Base-by-base conservation (phyloP, 345 rosid genomes). In the Eucalyptus cloeziana region DNA sequence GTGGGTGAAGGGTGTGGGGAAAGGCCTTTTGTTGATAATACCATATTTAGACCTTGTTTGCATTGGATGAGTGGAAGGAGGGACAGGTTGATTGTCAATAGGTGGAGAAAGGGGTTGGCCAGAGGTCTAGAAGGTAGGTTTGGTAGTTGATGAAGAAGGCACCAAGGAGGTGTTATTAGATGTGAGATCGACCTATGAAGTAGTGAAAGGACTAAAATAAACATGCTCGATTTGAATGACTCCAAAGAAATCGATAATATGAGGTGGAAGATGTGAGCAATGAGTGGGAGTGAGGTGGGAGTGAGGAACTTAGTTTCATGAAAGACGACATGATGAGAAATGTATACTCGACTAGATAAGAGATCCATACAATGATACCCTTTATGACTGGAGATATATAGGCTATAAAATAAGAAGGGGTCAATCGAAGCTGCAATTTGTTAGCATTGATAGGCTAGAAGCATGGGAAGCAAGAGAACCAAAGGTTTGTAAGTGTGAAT, bases 261-360 rank as follows among this genome's bases (percentile, higher is more conserved):
- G 31, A 60, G n/a, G 67, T 60, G 67, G 2, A 60, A 10, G 67
- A 60, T 60, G 67, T 21, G 60, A 49, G 16, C 19, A 10, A 19
- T 3, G 85, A 7, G 49, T 60, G 54, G 37, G 31, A 27, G 67
- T 60, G n/a, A 60, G 7, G 67, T 24, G 30, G 31, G 67, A 60
- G 67, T 87, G 31, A 11, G 64, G 89, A 33, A 90, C 17, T 16
- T 8, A 8, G 7, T 8, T 24, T 90, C 81, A 12, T 37, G 44
- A 90, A 90, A 89, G 7, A 47, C 11, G 9, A 86, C 87, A 87
- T 90, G 43, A 10, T 64, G 19, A 31, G 88, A 88, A 14, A 86
- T 37, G 47, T 30, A 88, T 2, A 49, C 45, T 22, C 13, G 30
- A 27, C 37, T 2, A 33, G 11, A 22, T 86, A n/a, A 13, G 19